These are phyloP conservation scores for Trichosporon faecale DNA, from an alignment of 1,284 basidiomycete species.

Conservation along the genomic window DNA sequence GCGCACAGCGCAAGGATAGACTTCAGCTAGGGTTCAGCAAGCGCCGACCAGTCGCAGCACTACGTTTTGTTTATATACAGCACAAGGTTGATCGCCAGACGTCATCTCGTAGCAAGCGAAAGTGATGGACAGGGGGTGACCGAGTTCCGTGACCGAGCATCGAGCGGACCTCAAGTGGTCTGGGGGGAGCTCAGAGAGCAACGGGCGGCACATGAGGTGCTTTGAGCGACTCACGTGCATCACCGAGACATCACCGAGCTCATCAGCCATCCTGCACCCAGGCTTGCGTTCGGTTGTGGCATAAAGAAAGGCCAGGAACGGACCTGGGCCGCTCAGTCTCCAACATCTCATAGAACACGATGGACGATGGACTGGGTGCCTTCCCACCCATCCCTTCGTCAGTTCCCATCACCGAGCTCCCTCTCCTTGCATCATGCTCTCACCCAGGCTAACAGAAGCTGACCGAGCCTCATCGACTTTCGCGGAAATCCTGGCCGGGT, in stretches of 20 bases:
- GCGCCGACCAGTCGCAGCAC: background rate
- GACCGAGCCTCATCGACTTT: background rate
- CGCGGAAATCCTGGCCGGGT: background rate
- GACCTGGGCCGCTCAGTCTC: background rate
- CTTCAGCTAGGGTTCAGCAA: background rate
- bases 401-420: background rate
- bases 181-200: background rate
- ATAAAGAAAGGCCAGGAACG: background rate
- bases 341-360: background rate
- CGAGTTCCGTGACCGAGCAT: background rate
- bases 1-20: background rate
- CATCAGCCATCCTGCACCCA: background rate
- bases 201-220: background rate
- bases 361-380: background rate
- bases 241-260: background rate
- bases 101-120: background rate
- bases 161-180: background rate
- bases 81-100: background rate
- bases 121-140: background rate
- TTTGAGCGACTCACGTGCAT: background rate
- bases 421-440: background rate
- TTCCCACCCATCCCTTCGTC: background rate
- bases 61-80: background rate
- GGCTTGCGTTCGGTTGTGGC: background rate
- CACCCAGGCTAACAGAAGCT: background rate